Conservation (phyloP, 257 asterid species). For the Apocynum venetum region DNA sequence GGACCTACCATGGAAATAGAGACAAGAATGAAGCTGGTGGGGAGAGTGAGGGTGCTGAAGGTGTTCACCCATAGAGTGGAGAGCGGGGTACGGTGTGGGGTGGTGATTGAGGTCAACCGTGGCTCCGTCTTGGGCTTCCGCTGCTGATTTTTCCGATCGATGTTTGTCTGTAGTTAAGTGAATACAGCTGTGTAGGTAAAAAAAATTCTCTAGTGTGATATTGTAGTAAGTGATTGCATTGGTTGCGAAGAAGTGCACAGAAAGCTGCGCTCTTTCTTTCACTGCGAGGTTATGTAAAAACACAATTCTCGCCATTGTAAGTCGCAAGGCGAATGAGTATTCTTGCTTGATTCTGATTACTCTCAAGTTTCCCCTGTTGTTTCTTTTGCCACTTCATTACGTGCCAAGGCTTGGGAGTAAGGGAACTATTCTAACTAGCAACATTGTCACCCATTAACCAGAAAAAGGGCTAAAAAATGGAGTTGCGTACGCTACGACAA, state of each 20-base stretch:
- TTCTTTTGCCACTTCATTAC: not conserved
- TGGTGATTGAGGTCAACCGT: conserved; percentile 59
- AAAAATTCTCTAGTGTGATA: not conserved
- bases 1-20: conserved; percentile 69
- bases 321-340: not conserved
- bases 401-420: not conserved
- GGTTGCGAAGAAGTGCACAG: conserved; percentile 12
- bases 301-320: not conserved
- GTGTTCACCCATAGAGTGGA: conserved; percentile 79
- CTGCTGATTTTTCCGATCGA: conserved; percentile 39
- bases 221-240: not conserved
- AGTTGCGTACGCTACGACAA: not conserved
- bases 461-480: not conserved
- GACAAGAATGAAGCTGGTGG: conserved; percentile 82
- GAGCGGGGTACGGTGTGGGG: conserved; percentile 62
- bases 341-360: not conserved
- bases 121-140: conserved; percentile 77
- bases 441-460: not conserved
- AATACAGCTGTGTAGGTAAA: not conserved
- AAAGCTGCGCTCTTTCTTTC: not conserved
- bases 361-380: not conserved
- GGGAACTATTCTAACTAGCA: not conserved
- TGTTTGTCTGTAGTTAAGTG: not conserved
- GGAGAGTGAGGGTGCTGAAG: conserved; percentile 80
- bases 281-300: not conserved